These are phyloP conservation scores for Tuber umbilicatum DNA, from an alignment of 495 filamentous ascomycete species.

Conservation along the genomic window DNA sequence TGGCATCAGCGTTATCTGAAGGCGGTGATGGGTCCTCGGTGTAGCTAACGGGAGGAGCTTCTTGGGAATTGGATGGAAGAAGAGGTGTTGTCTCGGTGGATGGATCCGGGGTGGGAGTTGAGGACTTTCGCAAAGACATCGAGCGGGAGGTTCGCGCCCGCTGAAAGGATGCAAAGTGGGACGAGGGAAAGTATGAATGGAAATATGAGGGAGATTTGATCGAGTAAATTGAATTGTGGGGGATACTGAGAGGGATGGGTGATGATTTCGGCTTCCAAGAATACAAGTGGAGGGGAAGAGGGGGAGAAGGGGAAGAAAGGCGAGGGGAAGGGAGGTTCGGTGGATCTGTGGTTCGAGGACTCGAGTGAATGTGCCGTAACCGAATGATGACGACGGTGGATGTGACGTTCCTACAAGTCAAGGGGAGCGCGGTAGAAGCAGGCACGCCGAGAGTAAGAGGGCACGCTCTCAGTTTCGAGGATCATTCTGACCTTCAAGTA, in stretches of 20 bases:
- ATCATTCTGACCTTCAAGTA: too few relatives aligned
- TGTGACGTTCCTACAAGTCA: too few relatives aligned
- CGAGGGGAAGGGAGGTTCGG: not conserved
- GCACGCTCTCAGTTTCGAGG: too few relatives aligned
- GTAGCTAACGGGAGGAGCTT: not conserved
- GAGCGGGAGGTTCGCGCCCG: not conserved
- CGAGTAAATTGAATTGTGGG: not conserved
- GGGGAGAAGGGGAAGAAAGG: not conserved
- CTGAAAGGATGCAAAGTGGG: not conserved
- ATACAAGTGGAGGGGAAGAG: not conserved
- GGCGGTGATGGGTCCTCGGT: not conserved
- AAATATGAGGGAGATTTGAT: not conserved
- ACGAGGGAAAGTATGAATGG: not conserved
- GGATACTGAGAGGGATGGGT: not conserved
- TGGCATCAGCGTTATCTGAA: not conserved
- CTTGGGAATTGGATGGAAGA: not conserved
- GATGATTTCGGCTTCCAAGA: not conserved
- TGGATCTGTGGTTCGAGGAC: not conserved
- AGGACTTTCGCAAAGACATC: not conserved
- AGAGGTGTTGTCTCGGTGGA: not conserved
- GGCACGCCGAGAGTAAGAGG: too few relatives aligned
- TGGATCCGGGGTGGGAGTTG: not conserved
- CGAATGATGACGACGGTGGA: too few relatives aligned
- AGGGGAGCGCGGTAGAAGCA: too few relatives aligned
- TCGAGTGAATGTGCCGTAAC: too few relatives aligned